Conservation (phyloP, 2,329 filamentous ascomycete species). For the Xylariales sp. region DNA sequence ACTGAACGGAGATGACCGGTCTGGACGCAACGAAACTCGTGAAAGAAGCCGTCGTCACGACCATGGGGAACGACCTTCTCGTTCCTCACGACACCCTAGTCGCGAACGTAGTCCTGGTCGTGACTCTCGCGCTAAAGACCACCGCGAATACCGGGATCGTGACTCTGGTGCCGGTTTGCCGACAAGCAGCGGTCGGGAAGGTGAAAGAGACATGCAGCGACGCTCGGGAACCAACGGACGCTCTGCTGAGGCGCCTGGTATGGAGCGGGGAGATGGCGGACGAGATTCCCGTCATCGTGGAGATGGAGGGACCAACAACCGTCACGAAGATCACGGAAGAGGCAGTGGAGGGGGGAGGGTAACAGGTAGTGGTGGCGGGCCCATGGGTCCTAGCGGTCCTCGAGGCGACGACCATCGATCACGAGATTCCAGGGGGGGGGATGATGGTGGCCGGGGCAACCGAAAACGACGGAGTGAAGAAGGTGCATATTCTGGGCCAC, state of each 20-base stretch:
- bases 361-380: constrained; percentile 21
- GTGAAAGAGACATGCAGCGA: constrained; percentile 22
- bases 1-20: constrained; percentile 24
- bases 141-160: constrained; percentile 22
- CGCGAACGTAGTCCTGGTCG: constrained; percentile 43
- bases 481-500: constrained; percentile 22
- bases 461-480: constrained; percentile 47
- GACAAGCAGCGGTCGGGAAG: constrained; percentile 20
- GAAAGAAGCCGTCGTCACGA: constrained; percentile 36
- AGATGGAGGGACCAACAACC: constrained; percentile 4
- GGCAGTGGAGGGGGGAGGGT: constrained; percentile 12
- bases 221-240: constrained; percentile 14
- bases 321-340: constrained; percentile 24
- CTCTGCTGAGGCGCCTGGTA: not conserved
- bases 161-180: constrained; percentile 19
- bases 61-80: constrained; percentile 34
- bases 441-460: constrained; percentile 31
- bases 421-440: constrained; percentile 25
- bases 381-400: constrained; percentile 24
- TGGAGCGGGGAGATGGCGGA: constrained; percentile 15
- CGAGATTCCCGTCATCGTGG: constrained; percentile 20
- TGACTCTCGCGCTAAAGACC: constrained; percentile 35
- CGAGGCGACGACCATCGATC: constrained; percentile 29
- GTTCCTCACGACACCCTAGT: constrained; percentile 40
- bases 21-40: constrained; percentile 29